These are phyloP conservation scores for Fennellomyces sp. DNA, from an alignment of 371 early-diverging fungal genomes.

Conservation along the genomic window DNA sequence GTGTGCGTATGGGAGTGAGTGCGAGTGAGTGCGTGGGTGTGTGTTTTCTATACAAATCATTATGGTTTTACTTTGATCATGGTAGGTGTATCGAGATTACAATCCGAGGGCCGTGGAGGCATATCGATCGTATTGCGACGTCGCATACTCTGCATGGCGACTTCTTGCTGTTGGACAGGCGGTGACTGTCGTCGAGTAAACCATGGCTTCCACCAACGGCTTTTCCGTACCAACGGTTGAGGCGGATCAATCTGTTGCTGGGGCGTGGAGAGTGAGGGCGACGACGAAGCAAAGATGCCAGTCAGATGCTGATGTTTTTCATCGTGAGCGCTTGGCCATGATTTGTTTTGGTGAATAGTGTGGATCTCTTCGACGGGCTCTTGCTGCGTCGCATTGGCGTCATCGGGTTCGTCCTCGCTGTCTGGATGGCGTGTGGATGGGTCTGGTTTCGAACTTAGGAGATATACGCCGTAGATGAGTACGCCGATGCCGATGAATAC, in stretches of 20 bases:
- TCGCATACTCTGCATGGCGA: not conserved
- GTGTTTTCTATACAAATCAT: conserved; percentile 1
- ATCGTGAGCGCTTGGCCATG: conserved; percentile 8
- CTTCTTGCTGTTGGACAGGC: not conserved
- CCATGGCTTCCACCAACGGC: too few species aligned
- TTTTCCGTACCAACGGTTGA: too few species aligned
- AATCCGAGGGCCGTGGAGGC: not conserved
- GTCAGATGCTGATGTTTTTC: conserved; percentile 3
- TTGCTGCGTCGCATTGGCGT: not conserved
- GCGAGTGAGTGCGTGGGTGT: not conserved
- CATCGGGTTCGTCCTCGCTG: conserved; percentile 8
- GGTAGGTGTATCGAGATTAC: not conserved
- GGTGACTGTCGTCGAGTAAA: not conserved
- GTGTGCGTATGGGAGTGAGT: conserved; percentile 9
- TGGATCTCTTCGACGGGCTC: not conserved
- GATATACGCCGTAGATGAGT: conserved; percentile 57
- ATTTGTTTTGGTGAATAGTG: conserved; percentile 4
- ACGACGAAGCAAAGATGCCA: conserved; percentile 1
- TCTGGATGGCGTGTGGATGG: conserved; percentile 22
- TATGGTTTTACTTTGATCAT: conserved; percentile 3
- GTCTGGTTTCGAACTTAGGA: conserved; percentile 63
- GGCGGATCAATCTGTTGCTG: too few species aligned
- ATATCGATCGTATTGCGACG: not conserved
- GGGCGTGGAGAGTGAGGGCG: conserved; percentile 6
- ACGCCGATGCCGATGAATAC: conserved; percentile 62